These are phyloP conservation scores for Barnettozyma vustinii DNA, from an alignment of 805 yeast genomes.

Conservation along the genomic window DNA sequence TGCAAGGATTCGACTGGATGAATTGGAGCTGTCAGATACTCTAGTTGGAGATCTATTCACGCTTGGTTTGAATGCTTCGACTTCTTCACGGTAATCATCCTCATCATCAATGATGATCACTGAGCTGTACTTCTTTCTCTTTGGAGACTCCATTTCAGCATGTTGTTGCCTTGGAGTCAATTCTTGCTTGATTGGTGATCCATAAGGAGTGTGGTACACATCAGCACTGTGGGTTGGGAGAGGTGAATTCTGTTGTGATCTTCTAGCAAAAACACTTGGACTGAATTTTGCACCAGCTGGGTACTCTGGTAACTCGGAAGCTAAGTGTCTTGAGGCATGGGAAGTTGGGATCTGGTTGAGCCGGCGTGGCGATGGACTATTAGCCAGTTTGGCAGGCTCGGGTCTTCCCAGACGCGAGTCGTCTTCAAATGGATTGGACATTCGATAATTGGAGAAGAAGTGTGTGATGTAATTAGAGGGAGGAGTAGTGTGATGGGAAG, in stretches of 20 bases:
- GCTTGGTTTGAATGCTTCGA: conserved; percentile 7
- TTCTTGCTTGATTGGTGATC: conserved; percentile 33
- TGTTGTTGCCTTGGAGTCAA: conserved; percentile 59
- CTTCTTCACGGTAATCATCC: conserved; percentile 29
- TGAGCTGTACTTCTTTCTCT: conserved; percentile 46
- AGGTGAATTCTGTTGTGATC: conserved; percentile 11
- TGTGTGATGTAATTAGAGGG: not conserved
- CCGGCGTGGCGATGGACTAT: conserved; percentile 21
- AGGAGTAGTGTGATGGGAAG: not conserved
- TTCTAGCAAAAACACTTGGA: conserved; percentile 37
- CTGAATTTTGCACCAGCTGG: conserved; percentile 4
- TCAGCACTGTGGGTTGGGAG: conserved; percentile 10
- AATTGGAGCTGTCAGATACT: conserved; percentile 20
- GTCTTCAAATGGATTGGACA: conserved; percentile 28
- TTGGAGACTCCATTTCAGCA: conserved; percentile 69
- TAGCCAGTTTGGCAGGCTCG: conserved; percentile 14
- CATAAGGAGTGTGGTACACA: conserved; percentile 20
- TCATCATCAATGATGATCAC: conserved; percentile 42
- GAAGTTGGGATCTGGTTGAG: conserved; percentile 3
- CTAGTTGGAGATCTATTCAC: conserved; percentile 33
- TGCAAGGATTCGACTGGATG: conserved; percentile 43
- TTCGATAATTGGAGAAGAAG: conserved; percentile 1
- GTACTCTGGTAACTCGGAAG: conserved; percentile 2
- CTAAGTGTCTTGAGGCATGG: conserved; percentile 7
- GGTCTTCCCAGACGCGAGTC: conserved; percentile 21